These are phyloP conservation scores for Eucalyptus polybractea DNA, from an alignment of 345 rosid species.

Conservation along the genomic window DNA sequence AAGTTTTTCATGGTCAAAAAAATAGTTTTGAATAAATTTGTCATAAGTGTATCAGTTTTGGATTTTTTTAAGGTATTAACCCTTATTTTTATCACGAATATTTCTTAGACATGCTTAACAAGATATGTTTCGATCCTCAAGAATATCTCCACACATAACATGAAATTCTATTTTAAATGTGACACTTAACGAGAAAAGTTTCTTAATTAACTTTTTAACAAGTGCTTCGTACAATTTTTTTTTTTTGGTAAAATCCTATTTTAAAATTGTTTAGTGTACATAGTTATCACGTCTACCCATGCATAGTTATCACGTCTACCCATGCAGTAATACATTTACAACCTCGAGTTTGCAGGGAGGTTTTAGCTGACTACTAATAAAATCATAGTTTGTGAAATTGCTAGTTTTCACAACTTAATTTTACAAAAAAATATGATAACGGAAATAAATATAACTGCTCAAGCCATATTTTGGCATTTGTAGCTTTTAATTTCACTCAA, in stretches of 20 bases:
- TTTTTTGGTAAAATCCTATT: background rate
- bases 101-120: too few relatives aligned
- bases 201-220: background rate
- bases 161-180: too few relatives aligned
- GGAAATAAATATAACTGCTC: background rate
- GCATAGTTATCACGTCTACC: background rate
- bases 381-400: background rate
- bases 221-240: too few relatives aligned
- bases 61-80: too few relatives aligned
- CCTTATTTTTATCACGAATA: too few relatives aligned
- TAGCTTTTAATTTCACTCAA: background rate
- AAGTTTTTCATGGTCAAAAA: too few relatives aligned
- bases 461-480: background rate
- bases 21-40: too few relatives aligned
- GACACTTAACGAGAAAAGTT: too few relatives aligned
- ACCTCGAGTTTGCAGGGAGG: background rate
- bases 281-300: background rate
- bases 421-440: background rate
- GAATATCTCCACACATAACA: too few relatives aligned
- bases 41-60: too few relatives aligned
- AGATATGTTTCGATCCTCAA: too few relatives aligned
- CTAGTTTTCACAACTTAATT: background rate
- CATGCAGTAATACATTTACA: background rate
- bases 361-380: too few relatives aligned
- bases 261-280: background rate